Base-by-base conservation (phyloP, 495 filamentous ascomycete genomes). In the Viridothelium virens region DNA sequence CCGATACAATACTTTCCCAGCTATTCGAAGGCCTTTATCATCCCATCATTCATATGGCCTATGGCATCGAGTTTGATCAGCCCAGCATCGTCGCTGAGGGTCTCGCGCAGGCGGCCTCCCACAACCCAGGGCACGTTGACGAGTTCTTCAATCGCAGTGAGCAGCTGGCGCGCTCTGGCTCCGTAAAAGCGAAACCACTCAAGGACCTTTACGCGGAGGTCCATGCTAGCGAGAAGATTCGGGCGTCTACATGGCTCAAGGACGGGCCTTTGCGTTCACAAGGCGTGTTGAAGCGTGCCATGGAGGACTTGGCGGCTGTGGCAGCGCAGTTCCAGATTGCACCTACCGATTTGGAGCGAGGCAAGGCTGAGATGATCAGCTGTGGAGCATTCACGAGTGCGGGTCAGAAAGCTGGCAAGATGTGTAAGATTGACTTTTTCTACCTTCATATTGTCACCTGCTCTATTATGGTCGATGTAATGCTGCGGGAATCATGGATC, bases 391-490 rank as follows among this genome's bases (percentile, higher is more conserved):
- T 34, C 53, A 59, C 53, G 3, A 59, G 53, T 18, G 53, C 53
- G 36, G 46, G 68, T 2, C 68, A 72, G 1, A 59, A 59, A 36
- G 25, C 53, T 18, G 72, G 74, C 11, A 77, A 75, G 62, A 62
- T 65, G 36, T 65, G 69, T 38, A 73, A 73, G 65, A 73, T 80
- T 46, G 78, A 80, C 61, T 80, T 80, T 68, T 78, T 78, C 73
- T 59, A 71, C 41, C 76, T 80, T 77, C 78, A 80, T 68, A 69
- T 66, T 16, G 74, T 78, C 47, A 80, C 74, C 11, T 69, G 72
- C 61, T 70, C 67, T 1, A 73, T 78, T 7, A 70, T 77, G 61
- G 67, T 73, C 61, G 70, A 70, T 16, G 72, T 74, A 31, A 61
- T 79, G 2, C 67, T 64, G 39, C 63, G 65, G 1, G 66, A 72